Conservation (phyloP, 768 basidiomycete genomes). For the Tulasnella sp. region DNA sequence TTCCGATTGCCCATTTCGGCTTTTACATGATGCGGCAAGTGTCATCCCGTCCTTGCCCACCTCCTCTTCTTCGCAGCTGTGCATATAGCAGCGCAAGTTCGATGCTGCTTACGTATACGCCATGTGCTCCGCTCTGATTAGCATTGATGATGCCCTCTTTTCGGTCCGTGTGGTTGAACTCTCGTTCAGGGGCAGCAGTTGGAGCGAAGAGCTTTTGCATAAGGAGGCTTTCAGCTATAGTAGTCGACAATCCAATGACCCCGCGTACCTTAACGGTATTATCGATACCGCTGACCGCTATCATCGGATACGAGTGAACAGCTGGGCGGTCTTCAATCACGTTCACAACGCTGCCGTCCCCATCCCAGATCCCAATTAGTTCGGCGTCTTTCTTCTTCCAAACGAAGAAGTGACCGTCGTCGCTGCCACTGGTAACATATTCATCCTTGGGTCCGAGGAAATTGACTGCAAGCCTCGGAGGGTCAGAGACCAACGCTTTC, state of each 20-base stretch:
- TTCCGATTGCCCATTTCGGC: not conserved
- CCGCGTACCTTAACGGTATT: conserved; percentile 65
- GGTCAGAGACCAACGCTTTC: not conserved
- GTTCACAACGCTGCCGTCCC: conserved; percentile 77
- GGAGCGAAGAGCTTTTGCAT: conserved; percentile 61
- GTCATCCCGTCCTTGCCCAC: not conserved
- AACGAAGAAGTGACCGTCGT: conserved; percentile 69
- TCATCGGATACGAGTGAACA: conserved; percentile 53
- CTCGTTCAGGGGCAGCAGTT: conserved; percentile 40
- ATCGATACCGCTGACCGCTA: conserved; percentile 88
- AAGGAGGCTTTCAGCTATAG: conserved; percentile 2
- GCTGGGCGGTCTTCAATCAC: conserved; percentile 68
- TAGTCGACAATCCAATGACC: not conserved
- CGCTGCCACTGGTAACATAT: conserved; percentile 76
- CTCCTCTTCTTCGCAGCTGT: not conserved
- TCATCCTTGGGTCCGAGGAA: conserved; percentile 77
- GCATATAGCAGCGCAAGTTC: conserved; percentile 35
- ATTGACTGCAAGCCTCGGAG: conserved; percentile 52
- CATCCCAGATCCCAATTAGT: conserved; percentile 75
- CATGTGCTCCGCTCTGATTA: conserved; percentile 46
- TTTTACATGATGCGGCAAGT: conserved; percentile 19
- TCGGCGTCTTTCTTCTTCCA: conserved; percentile 68
- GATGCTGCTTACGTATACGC: conserved; percentile 29
- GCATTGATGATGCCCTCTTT: conserved; percentile 52
- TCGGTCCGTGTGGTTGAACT: conserved; percentile 53